Base-by-base conservation (phyloP, 208 protist species). In the Wallacemonas sp. region DNA sequence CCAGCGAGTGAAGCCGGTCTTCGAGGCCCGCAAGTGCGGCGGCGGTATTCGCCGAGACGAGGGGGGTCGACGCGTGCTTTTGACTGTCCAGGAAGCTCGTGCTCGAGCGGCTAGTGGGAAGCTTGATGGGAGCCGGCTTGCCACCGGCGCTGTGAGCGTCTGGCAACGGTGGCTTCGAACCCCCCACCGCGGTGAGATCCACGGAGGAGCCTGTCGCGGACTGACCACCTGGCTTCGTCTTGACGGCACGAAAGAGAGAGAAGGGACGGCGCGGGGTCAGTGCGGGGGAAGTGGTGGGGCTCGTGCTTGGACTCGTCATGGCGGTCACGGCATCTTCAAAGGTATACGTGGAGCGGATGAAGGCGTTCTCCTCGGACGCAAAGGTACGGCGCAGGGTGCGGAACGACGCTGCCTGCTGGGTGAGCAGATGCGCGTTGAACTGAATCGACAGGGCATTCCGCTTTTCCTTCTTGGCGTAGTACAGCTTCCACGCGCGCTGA, bases 401-500 rank as follows among this genome's bases (percentile, higher is more conserved):
- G 61, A 87, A 90, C 23, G 33, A 61, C 46, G 69, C 71, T 21
- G 52, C 72, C 60, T 90, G 83, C 44, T 61, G 36, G 23, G 77
- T 83, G 17, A 92, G 70, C 48, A 81, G 57, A 43, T 84, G 77
- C 33, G 83, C 86, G 61, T 83, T 84, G 38, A 87, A 78, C 56
- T 90, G 81, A 19, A 80, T 56, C 23, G 74, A 57, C 16, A 87
- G 34, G 30, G 55, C 69, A 34, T 71, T 75, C 52, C 73, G 72
- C 30, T 60, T 5, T 4, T 81, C 68, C 12, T 74, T 70, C 69
- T 77, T 77, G 27, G 78, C 80, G 16, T 69, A 46, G 65, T 83
- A 74, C 30, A 90, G 66, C 63, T 74, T 81, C 77, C 80, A 93
- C 17, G 81, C 66, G 2, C 83, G 83, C 63, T 93, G 87, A 52